Percentiles rank a stretch among this genome's conserved stretches.
These are phyloP conservation scores for Tetrahymena elliotti DNA, from an alignment of 73 alveolate species.

Conservation along the genomic window DNA sequence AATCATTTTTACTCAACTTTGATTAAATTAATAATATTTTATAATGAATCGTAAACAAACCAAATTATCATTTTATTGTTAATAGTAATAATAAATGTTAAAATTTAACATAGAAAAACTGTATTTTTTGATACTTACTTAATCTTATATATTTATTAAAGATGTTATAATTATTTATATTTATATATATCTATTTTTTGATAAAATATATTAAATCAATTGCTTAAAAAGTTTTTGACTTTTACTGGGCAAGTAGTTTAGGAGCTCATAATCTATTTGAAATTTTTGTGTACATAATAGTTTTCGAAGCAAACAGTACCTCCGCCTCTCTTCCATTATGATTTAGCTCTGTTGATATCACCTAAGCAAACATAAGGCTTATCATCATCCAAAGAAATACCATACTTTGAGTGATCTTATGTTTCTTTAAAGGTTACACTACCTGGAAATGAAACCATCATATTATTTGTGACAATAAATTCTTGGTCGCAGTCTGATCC, in stretches of 20 bases:
- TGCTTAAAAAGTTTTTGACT: too few relatives aligned
- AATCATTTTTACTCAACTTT: too few relatives aligned
- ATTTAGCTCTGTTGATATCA: constrained; percentile 16
- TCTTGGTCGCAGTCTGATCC: background rate
- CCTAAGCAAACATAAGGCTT: constrained; percentile 4
- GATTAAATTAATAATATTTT: too few relatives aligned
- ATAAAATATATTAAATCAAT: background rate
- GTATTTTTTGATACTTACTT: too few relatives aligned
- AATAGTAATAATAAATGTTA: too few relatives aligned
- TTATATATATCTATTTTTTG: too few relatives aligned
- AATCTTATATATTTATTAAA: too few relatives aligned
- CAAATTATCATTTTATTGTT: too few relatives aligned
- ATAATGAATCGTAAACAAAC: too few relatives aligned
- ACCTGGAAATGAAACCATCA: background rate
- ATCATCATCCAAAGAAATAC: background rate
- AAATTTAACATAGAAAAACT: too few relatives aligned
- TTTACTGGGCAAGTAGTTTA: background rate
- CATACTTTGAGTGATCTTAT: constrained; percentile 26
- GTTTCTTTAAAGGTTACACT: background rate
- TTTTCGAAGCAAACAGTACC: constrained; percentile 7
- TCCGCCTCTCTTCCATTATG: constrained; percentile 37
- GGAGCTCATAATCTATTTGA: background rate
- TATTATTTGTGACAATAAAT: background rate
- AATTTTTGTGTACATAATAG: background rate
- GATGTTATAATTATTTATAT: too few relatives aligned